Percentiles rank a stretch among this genome's conserved stretches.
Conservation (phyloP, 169 alveolate species). For the Babesia ovis region DNA sequence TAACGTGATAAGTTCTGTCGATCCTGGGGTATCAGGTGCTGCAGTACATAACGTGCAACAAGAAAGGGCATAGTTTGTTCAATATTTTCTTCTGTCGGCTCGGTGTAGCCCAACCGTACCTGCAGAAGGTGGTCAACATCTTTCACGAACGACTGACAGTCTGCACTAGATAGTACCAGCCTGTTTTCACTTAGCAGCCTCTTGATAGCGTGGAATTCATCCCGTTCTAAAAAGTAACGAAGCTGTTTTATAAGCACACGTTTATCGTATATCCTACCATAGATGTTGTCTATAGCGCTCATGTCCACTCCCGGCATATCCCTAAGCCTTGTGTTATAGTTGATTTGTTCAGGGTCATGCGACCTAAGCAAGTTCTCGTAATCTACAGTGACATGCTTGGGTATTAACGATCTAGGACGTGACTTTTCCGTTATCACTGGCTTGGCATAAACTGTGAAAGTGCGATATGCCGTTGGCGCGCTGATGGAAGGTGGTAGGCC, state of each 20-base stretch:
- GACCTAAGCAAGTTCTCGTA: constrained; percentile 73
- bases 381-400: constrained; percentile 63
- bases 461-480: not conserved
- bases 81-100: constrained; percentile 70
- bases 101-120: constrained; percentile 61
- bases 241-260: constrained; percentile 74
- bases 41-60: constrained; percentile 70
- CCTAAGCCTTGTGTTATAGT: constrained; percentile 76
- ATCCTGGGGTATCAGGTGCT: constrained; percentile 68
- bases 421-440: constrained; percentile 23
- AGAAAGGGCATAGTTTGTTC: constrained; percentile 67
- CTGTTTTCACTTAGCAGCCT: constrained; percentile 71
- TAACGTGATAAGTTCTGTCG: constrained; percentile 19
- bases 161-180: constrained; percentile 68
- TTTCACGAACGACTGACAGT: constrained; percentile 63
- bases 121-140: constrained; percentile 70
- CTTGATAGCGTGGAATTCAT: constrained; percentile 72
- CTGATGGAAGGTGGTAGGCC: not conserved
- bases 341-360: constrained; percentile 69
- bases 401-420: constrained; percentile 6
- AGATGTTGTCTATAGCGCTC: constrained; percentile 66
- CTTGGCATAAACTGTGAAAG: constrained; percentile 20
- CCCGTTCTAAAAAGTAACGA: constrained; percentile 73
- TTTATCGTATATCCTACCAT: constrained; percentile 75
- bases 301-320: constrained; percentile 71